Base-by-base conservation (phyloP, 202 grass and related monocot genomes). In the Dendrocalamus latiflorus region DNA sequence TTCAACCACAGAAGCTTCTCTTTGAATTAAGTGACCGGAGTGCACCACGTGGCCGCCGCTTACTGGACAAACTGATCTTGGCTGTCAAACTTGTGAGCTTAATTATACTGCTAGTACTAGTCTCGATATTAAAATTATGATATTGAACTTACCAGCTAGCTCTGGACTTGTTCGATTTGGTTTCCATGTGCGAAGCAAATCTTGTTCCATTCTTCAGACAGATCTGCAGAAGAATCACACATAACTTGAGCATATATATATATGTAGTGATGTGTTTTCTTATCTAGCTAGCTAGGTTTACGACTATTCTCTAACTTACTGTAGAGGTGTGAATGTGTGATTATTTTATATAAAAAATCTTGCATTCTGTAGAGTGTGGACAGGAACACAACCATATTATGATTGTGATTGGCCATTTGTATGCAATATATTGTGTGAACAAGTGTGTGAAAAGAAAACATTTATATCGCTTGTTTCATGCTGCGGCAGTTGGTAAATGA, bases 1-100 rank as follows among this genome's bases (percentile, higher is more conserved):
- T 76, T 82, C 81, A 82, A 69, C 68, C 82, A 80, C 78, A 69
- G 72, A 91, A 82, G 77, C 66, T 85, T 91, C 89, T 82, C 65
- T 56, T 85, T 80, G 89, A 88, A 82, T 85, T 85, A 30, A 24
- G n/a, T n/a, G n/a, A n/a, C n/a, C n/a, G n/a, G n/a, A n/a, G n/a
- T n/a, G n/a, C n/a, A n/a, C n/a, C n/a, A n/a, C n/a, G 65, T 84
- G 78, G 53, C 60, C 1, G 0, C 59, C 1, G 4, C 13, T 45
- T 45, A 88, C 55, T 65, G 82, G 77, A 25, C 57, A 68, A 36
- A 30, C 8, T 43, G 30, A 61, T 72, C 53, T 69, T 62, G 10
- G 38, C 38, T 81, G 26, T 58, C 69, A 56, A 48, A 24, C 74
- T 30, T 82, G 34, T 67, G 77, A 44, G 22, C 57, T 69, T 79